Conservation (phyloP, 768 basidiomycete species). For the Rubroboletus satanas region DNA sequence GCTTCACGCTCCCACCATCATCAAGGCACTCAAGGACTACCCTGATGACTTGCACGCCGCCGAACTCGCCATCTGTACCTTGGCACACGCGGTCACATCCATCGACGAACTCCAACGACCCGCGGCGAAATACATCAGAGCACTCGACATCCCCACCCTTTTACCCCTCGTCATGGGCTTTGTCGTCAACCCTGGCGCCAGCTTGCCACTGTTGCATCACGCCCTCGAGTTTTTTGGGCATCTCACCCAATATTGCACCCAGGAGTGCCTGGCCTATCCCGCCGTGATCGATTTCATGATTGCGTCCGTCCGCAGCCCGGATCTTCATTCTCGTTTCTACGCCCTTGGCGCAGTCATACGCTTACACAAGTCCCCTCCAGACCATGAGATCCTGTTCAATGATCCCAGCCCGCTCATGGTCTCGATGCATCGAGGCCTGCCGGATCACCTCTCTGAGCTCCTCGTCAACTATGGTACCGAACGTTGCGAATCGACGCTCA, state of each 20-base stretch:
- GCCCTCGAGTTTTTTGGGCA: slow-evolving; percentile 45
- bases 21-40: slow-evolving; percentile 45
- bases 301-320: slow-evolving; percentile 51
- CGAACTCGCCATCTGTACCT: slow-evolving; percentile 48
- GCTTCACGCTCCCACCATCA: slow-evolving; percentile 36
- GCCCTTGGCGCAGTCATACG: slow-evolving; percentile 54
- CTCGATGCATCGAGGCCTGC: slow-evolving; percentile 41
- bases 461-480: slow-evolving; percentile 46
- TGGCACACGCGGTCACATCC: slow-evolving; percentile 50
- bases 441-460: slow-evolving; percentile 43
- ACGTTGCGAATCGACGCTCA: slow-evolving; percentile 46
- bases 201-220: slow-evolving; percentile 47
- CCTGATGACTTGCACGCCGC: slow-evolving; percentile 48
- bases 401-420: slow-evolving; percentile 49
- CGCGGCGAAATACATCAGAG: slow-evolving; percentile 36
- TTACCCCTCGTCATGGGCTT: slow-evolving; percentile 41
- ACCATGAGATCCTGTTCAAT: slow-evolving; percentile 42
- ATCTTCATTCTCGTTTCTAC: slow-evolving; percentile 48
- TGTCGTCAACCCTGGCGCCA: slow-evolving; percentile 41
- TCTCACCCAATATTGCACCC: slow-evolving; percentile 42
- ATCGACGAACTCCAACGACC: slow-evolving; percentile 38
- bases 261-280: slow-evolving; percentile 43
- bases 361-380: slow-evolving; percentile 41
- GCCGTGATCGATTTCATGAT: slow-evolving; percentile 49
- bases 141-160: slow-evolving; percentile 42